phyloP scores from a whole-genome alignment of 257 asterid genomes.

The Lantana camara region DNA sequence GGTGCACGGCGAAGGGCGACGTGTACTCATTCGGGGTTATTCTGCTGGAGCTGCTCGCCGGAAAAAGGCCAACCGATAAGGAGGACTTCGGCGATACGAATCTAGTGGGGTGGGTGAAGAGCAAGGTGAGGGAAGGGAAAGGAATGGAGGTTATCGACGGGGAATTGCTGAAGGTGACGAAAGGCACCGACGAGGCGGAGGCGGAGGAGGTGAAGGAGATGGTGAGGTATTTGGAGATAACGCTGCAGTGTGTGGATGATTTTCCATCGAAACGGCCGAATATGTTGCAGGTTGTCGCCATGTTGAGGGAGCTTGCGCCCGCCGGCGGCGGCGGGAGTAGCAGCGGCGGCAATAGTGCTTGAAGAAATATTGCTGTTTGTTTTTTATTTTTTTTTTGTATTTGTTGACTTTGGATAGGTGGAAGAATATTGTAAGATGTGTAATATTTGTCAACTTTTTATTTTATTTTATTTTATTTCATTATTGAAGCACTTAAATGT shows the following conservation, averaged over 20 bases:
- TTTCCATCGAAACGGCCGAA: slow-evolving; percentile 90
- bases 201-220: slow-evolving; percentile 82
- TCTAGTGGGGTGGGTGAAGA: slow-evolving; percentile 92
- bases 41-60: slow-evolving; percentile 76
- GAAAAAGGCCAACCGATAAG: slow-evolving; percentile 92
- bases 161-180: slow-evolving; percentile 45
- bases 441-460: slow-evolving; percentile 13
- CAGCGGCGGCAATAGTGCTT: slow-evolving; percentile 53
- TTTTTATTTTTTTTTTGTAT: neutral
- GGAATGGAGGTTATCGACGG: slow-evolving; percentile 84
- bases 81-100: slow-evolving; percentile 96
- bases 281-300: slow-evolving; percentile 92
- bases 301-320: slow-evolving; percentile 77
- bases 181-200: slow-evolving; percentile 65
- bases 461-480: neutral
- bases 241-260: slow-evolving; percentile 87
- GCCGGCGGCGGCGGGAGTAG: slow-evolving; percentile 41
- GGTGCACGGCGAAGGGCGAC: slow-evolving; percentile 94
- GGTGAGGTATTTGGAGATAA: slow-evolving; percentile 80
- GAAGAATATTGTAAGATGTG: slow-evolving; percentile 26
- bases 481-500: neutral
- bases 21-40: slow-evolving; percentile 90
- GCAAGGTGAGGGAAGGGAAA: slow-evolving; percentile 88
- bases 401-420: slow-evolving; percentile 6
- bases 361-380: slow-evolving; percentile 13